Base-by-base conservation (phyloP, 768 basidiomycete genomes). In the Kwoniella sp. region DNA sequence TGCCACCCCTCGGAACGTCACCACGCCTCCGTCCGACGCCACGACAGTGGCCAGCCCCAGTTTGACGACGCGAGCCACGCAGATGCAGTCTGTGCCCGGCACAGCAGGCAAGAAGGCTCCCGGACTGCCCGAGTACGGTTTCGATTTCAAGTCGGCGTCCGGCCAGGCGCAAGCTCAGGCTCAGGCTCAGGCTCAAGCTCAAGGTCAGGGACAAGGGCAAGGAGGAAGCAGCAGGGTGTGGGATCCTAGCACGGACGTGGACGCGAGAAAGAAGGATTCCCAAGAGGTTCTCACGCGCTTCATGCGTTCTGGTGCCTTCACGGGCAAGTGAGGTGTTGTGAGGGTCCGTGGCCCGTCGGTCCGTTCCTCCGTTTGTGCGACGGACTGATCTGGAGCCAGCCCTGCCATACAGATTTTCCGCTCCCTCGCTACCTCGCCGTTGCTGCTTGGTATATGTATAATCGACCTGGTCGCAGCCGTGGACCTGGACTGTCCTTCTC, bases 271-370 rank as follows among this genome's bases (percentile, higher is more conserved):
- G 73, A 82, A 82, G 45, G 85, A 85, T 12, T 89, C 88, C 2
- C 89, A 92, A 71, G 86, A 91, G 63, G 88, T 90, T 22, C 78
- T 92, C 25, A 82, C 86, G 9, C 79, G 86, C 41, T 90, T 92
- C 74, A 76, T 90, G 76, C 85, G 82, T 66, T 56, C 50, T 37
- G 61, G 63, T 0, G 53, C 51, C 12, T 55, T 52, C 31, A 39
- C 38, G 4, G 37, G 12, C 3, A 22, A 38, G 37, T 38, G 14
- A 36, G 37, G 19, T n/a, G n/a, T n/a, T n/a, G n/a, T n/a, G n/a
- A n/a, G n/a, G n/a, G n/a, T n/a, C n/a, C n/a, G n/a, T n/a, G n/a
- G n/a, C n/a, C n/a, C n/a, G n/a, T n/a, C n/a, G n/a, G n/a, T n/a
- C n/a, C n/a, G n/a, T n/a, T n/a, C n/a, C n/a, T n/a, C n/a, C n/a